A percentile compares a stretch with the other conserved stretches of the same genome.
phyloP scores from a whole-genome alignment of 2,329 filamentous ascomycete genomes.

The Aspergillus flavus region DNA sequence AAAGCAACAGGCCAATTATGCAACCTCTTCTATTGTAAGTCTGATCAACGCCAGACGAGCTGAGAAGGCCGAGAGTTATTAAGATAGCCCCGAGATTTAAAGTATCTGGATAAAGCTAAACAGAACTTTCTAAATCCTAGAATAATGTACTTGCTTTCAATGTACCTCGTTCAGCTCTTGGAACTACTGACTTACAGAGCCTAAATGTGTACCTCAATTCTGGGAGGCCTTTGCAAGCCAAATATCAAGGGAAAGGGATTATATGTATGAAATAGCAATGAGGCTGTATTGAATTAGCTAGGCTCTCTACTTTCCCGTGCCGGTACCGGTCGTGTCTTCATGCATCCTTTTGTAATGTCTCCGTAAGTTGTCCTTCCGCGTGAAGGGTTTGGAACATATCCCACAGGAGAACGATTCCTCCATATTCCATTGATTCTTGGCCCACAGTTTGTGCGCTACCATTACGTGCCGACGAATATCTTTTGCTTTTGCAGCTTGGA shows the following conservation, averaged over 20 bases:
- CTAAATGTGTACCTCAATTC: no score
- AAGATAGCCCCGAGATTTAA: no score
- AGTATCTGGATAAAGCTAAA: no score
- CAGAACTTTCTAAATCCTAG: no score
- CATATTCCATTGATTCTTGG: neutral
- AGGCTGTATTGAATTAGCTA: neutral
- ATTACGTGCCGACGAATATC: neutral
- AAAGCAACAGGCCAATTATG: no score
- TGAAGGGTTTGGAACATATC: fast-evolving
- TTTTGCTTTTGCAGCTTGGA: neutral
- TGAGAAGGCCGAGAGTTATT: no score
- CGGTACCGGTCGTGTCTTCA: neutral
- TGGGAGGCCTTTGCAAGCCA: no score
- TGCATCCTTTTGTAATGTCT: neutral
- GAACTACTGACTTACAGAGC: no score
- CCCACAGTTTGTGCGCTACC: neutral
- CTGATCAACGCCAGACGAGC: no score
- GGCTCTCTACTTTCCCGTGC: neutral
- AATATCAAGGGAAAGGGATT: neutral
- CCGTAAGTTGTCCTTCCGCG: neutral
- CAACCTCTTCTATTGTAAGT: no score
- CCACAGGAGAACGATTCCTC: neutral
- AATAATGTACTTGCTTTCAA: no score
- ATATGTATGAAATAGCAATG: neutral
- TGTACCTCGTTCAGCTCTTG: no score